Percentiles rank a stretch among this genome's conserved stretches.
Conservation (phyloP, 805 yeast genomes). For the Huiozyma sinensis region DNA sequence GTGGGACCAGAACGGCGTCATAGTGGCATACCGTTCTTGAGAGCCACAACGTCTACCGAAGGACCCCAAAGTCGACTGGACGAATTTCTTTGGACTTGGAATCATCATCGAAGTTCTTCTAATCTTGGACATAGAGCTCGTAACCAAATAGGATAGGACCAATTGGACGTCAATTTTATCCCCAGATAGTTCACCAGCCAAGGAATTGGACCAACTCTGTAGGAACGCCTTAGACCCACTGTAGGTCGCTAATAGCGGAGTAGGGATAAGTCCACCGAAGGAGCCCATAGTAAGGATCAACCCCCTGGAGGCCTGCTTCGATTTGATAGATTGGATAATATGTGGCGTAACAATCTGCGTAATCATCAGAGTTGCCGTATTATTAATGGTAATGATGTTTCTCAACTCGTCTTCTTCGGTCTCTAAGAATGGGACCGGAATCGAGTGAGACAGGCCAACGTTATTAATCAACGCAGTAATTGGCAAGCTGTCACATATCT, state of each 20-base stretch:
- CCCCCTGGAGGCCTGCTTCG: slow-evolving; percentile 39
- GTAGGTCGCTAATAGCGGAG: slow-evolving; percentile 86
- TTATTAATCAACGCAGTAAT: slow-evolving; percentile 78
- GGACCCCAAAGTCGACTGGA: slow-evolving; percentile 51
- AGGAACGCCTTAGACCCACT: slow-evolving; percentile 94
- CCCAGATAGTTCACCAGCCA: slow-evolving; percentile 71
- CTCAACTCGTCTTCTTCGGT: slow-evolving; percentile 65
- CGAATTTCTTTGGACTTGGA: slow-evolving; percentile 78
- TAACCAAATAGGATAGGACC: slow-evolving; percentile 77
- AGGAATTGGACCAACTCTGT: slow-evolving; percentile 84
- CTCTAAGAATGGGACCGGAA: slow-evolving; percentile 87
- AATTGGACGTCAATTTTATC: slow-evolving; percentile 76
- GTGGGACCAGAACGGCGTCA: slow-evolving; percentile 90
- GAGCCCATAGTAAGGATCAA: slow-evolving; percentile 92
- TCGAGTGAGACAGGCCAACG: slow-evolving; percentile 89
- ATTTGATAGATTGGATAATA: slow-evolving; percentile 44
- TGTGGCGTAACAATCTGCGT: slow-evolving; percentile 71
- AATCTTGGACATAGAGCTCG: slow-evolving; percentile 93
- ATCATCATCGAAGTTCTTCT: slow-evolving; percentile 62
- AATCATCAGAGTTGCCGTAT: slow-evolving; percentile 69
- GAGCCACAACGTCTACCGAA: slow-evolving; percentile 88
- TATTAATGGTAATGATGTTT: slow-evolving; percentile 76
- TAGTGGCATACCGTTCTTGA: slow-evolving; percentile 76
- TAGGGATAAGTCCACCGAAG: slow-evolving; percentile 87
- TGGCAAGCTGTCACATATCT: slow-evolving; percentile 40